These are phyloP conservation scores for Penicillium sclerotigenum DNA, from an alignment of 2,329 filamentous ascomycete genomes.

Conservation along the genomic window DNA sequence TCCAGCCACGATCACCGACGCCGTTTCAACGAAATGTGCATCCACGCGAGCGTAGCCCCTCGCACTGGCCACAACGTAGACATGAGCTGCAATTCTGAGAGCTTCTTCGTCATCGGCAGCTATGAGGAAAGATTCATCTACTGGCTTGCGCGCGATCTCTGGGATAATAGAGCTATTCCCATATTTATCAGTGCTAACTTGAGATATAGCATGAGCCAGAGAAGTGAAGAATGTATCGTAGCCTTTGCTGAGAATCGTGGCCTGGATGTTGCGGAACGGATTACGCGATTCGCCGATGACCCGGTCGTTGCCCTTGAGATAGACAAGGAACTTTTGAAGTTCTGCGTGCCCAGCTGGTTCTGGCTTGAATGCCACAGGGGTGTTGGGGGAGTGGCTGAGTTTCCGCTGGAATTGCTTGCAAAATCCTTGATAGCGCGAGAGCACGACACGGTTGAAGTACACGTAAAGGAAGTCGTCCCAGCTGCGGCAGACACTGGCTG, in stretches of 20 bases:
- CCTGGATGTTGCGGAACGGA: conserved; percentile 46
- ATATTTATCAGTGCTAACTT: conserved; percentile 27
- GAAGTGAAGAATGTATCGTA: conserved; percentile 43
- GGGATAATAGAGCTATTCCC: conserved; percentile 36
- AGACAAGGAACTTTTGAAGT: conserved; percentile 39
- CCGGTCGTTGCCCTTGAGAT: conserved; percentile 34
- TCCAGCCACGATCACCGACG: conserved; percentile 61
- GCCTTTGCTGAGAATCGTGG: conserved; percentile 42
- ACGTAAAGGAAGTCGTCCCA: conserved; percentile 89
- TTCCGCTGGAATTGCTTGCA: conserved; percentile 45
- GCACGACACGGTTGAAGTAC: conserved; percentile 80
- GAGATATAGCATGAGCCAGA: conserved; percentile 42
- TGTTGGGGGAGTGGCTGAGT: conserved; percentile 53
- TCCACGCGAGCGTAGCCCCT: conserved; percentile 52
- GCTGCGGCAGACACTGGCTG: conserved; percentile 69
- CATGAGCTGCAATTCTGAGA: conserved; percentile 66
- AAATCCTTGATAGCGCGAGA: conserved; percentile 75
- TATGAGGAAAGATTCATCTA: conserved; percentile 49
- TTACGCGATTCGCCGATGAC: conserved; percentile 42
- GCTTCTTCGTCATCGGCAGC: conserved; percentile 53
- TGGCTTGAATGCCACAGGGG: conserved; percentile 54
- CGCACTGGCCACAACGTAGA: conserved; percentile 64
- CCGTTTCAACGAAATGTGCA: conserved; percentile 62
- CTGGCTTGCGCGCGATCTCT: conserved; percentile 47
- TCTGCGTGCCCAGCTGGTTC: conserved; percentile 50